These are phyloP conservation scores for Dorcoceras hygrometricum DNA, from an alignment of 257 asterid genomes.

Conservation along the genomic window DNA sequence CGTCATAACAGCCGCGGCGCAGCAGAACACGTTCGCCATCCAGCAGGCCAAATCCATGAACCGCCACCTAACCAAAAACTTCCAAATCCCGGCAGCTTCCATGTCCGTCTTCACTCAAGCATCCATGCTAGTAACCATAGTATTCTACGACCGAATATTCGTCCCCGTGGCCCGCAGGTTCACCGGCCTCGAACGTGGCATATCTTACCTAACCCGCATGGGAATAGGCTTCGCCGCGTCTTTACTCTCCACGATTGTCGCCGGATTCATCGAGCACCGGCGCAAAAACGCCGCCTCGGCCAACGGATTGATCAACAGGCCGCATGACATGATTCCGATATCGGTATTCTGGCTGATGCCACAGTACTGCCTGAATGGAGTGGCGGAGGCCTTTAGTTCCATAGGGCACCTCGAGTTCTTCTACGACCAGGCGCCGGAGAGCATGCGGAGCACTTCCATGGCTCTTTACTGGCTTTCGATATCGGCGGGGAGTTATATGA, in stretches of 20 bases:
- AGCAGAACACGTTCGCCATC: slow-evolving; percentile 72
- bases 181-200: slow-evolving; percentile 77
- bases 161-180: slow-evolving; percentile 54
- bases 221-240: slow-evolving; percentile 62
- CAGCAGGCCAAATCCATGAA: slow-evolving; percentile 87
- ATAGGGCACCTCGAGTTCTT: slow-evolving; percentile 81
- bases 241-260: slow-evolving; percentile 56
- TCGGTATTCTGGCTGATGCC: slow-evolving; percentile 73
- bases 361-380: slow-evolving; percentile 69
- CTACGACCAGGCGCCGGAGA: slow-evolving; percentile 87
- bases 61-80: slow-evolving; percentile 48
- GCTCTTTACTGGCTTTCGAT: slow-evolving; percentile 77
- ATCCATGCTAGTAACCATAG: slow-evolving; percentile 61
- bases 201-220: slow-evolving; percentile 70
- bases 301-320: slow-evolving; percentile 42
- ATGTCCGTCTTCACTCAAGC: slow-evolving; percentile 67
- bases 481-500: slow-evolving; percentile 65
- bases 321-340: slow-evolving; percentile 48
- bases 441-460: slow-evolving; percentile 79
- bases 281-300: slow-evolving; percentile 50
- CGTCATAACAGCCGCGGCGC: slow-evolving; percentile 70
- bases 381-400: slow-evolving; percentile 85
- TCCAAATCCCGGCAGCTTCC: slow-evolving; percentile 77
- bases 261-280: slow-evolving; percentile 60
- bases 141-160: slow-evolving; percentile 61